Conservation (phyloP, 139 green algal genomes). For the Edaphochlamys debaryana region DNA sequence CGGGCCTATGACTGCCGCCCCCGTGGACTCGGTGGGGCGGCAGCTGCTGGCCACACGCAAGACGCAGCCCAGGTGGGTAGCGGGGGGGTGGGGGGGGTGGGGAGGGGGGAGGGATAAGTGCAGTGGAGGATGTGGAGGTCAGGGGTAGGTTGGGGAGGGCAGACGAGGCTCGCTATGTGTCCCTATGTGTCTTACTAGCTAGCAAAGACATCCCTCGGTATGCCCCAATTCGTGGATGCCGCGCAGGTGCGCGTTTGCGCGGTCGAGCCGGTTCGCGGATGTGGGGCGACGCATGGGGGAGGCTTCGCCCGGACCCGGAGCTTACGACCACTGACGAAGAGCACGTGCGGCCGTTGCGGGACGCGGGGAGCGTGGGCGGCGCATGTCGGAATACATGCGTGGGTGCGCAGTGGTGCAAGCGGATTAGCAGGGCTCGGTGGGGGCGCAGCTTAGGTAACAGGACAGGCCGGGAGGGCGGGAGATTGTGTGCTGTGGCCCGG, state of each 20-base stretch:
- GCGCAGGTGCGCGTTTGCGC: conserved; percentile 29
- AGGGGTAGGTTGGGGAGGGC: not conserved
- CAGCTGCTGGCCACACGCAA: conserved; percentile 2
- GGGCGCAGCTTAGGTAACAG: too few relatives aligned
- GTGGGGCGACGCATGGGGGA: not conserved
- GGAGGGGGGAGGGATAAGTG: not conserved
- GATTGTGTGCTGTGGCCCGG: too few relatives aligned
- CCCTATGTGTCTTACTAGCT: not conserved
- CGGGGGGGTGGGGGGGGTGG: too few relatives aligned
- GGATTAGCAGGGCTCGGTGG: too few relatives aligned
- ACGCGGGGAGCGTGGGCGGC: too few relatives aligned
- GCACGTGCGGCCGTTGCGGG: too few relatives aligned
- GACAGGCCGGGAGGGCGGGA: too few relatives aligned
- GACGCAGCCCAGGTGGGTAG: conserved; percentile 25
- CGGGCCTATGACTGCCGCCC: conserved; percentile 12
- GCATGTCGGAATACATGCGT: too few relatives aligned
- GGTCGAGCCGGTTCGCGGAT: not conserved
- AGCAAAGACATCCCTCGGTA: not conserved
- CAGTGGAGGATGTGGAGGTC: not conserved
- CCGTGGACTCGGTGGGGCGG: conserved; percentile 8
- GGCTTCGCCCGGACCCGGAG: not conserved
- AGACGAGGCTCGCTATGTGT: not conserved
- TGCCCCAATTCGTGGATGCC: not conserved
- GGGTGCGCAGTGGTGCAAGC: too few relatives aligned
- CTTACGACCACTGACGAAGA: conserved; percentile 22